Base-by-base conservation (phyloP, 75 land plant genomes). In the Pinus tabuliformis region DNA sequence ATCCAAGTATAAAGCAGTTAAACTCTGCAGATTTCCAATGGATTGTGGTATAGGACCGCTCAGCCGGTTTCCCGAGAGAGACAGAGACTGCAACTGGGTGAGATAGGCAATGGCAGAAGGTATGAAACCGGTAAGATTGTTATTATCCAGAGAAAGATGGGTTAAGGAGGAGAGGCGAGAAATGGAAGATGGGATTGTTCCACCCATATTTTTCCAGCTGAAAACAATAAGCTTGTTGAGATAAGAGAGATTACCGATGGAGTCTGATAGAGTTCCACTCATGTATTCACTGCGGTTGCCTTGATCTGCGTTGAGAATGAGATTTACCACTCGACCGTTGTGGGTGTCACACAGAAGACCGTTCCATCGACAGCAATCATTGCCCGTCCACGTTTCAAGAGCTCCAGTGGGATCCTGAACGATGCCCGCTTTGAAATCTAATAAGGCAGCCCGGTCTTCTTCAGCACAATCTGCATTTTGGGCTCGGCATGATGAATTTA, bases 211-310 rank as follows among this genome's bases (percentile, higher is more conserved):
- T 16, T 39, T 39, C 65, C 62, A 59, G 13, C 70, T 16, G 13
- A 22, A 30, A 36, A 76, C 39, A 30, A 62, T 37, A 21, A 75
- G 36, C n/a, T 56, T 37, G 39, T 75, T 39, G 65, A 75, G 77
- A 16, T 33, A 75, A n/a, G 77, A 75, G 15, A 75, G 77, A n/a
- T 37, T 75, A 28, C 77, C 77, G 2, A 75, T 24, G 64, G 77
- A 75, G 2, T 56, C 9, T 14, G 77, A 75, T 6, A 75, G 28
- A 20, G 77, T 57, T 21, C 77, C 77, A 8, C 26, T 75, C 61
- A 58, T 58, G 45, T 16, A 24, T 14, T 12, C 74, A 13, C n/a
- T 30, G 65, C 15, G 6, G 73, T 59, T 68, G 42, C 26, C n/a
- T 21, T 72, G 22, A 14, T 62, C 77, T 22, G 77, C 77, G 20